Base-by-base conservation (phyloP, 257 asterid species). In the Cinchona pubescens region DNA sequence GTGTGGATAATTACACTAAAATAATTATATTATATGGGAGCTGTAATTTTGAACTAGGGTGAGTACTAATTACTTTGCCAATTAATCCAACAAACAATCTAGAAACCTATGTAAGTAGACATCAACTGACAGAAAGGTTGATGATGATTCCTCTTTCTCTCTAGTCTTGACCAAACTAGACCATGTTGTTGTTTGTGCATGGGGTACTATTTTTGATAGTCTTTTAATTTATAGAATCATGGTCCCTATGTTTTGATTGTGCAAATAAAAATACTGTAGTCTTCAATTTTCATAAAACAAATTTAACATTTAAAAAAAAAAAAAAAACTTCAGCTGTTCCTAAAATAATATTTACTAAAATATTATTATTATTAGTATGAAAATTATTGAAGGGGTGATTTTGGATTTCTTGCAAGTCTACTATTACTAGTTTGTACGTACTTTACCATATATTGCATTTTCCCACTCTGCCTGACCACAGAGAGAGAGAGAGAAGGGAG, bases 311-410 rank as follows among this genome's bases (percentile, higher is more conserved):
- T 69, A 62, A 14, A 82, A 69, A 45, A 10, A 25, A 51, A 7
- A 23, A 43, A 42, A 21, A 75, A 62, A 35, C n/a, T 71, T 71
- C 49, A 55, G 71, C 34, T 40, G 35, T n/a, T 40, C 53, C 35
- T 12, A 13, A 40, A 23, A 61, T 29, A 60, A 27, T 3, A 38
- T 3, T 38, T 38, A 38, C 42, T 38, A 38, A 38, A 3, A 38
- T 38, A 3, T 38, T 38, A 38, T 38, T 38, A 67, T 43, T 35
- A 46, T 27, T 45, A 16, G 8, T 48, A n/a, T 71, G 84, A 72
- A 87, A 62, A 88, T 86, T 69, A 88, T 86, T 81, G 90, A 81
- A 80, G 88, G 76, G 77, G 59, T 23, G 35, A 72, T 80, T 82
- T 75, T 78, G 48, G 76, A 77, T 81, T 42, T 82, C 79, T 80